These are phyloP conservation scores for Eucalyptus paniculata DNA, from an alignment of 345 rosid species.

Conservation along the genomic window DNA sequence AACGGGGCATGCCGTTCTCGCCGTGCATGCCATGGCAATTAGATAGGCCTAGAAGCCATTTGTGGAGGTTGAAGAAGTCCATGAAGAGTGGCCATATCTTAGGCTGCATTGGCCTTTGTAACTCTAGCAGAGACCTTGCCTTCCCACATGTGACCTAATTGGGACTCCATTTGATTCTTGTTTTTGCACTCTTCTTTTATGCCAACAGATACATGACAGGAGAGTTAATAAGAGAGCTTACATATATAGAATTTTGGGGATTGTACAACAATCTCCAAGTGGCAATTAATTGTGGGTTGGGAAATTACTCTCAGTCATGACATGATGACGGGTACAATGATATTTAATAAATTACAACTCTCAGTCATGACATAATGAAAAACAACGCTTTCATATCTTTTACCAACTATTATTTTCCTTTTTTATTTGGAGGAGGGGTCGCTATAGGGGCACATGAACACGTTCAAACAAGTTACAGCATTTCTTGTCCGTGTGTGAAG, in stretches of 20 bases:
- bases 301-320: neutral
- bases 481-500: neutral
- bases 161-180: neutral
- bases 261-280: neutral
- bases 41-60: constrained; percentile 20
- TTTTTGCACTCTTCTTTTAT: neutral
- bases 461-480: neutral
- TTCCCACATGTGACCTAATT: constrained; percentile 17
- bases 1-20: constrained; percentile 38
- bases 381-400: neutral
- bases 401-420: neutral
- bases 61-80: constrained; percentile 48
- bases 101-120: constrained; percentile 15
- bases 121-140: constrained; percentile 26
- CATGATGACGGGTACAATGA: neutral
- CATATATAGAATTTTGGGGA: neutral
- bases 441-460: neutral
- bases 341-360: too few relatives aligned
- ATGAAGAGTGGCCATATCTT: constrained; percentile 34
- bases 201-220: neutral
- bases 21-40: constrained; percentile 34
- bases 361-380: neutral
- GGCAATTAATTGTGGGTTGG: neutral
- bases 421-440: neutral
- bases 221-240: neutral